Base-by-base conservation (phyloP, 1,284 basidiomycete species). In the Apiotrichum sp. region DNA sequence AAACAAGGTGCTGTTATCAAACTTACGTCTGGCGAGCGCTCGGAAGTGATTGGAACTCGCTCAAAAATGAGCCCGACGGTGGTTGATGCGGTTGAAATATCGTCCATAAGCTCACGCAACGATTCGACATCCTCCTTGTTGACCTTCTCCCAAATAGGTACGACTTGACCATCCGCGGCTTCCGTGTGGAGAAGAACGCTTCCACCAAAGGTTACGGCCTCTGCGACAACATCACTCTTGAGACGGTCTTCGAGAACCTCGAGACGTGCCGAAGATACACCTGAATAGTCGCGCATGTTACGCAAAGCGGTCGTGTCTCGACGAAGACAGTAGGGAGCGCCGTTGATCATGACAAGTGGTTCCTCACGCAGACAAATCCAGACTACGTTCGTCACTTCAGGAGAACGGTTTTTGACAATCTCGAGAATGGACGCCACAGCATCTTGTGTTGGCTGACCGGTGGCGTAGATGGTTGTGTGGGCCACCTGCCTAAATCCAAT, bases 281-380 rank as follows among this genome's bases (percentile, higher is more conserved):
- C 93, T 43, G 89, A 88, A 73, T 91, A 93, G 73, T 93, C 91
- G 47, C 89, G 62, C 86, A 92, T 89, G 67, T 93, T 92, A 47
- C 89, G 80, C 58, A 93, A 72, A 5, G 88, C 87, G 64, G 86
- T 89, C 2, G 84, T 82, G 69, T 91, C 89, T 59, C 89, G 77
- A 57, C 89, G 80, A 9, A 75, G 56, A 49, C 69, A 71, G 62
- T 72, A 75, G 6, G 73, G 73, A 1, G 73, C 71, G 6, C 75
- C 76, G 65, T 97, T 96, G 68, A 98, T 85, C 70, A 75, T 75
- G 1, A 97, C 89, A 51, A 98, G 83, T 0, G 95, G 95, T 72
- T 98, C 95, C 59, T 93, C 92, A 16, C 93, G 81, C 36, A 98
- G 78, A 31, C 93, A 93, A 56, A 98, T 85, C 96, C 95, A 98